Percentiles rank a stretch among this genome's conserved stretches.
These are phyloP conservation scores for Thraustochytrium sp. DNA, from an alignment of 352 stramenopile genomes.

Conservation along the genomic window DNA sequence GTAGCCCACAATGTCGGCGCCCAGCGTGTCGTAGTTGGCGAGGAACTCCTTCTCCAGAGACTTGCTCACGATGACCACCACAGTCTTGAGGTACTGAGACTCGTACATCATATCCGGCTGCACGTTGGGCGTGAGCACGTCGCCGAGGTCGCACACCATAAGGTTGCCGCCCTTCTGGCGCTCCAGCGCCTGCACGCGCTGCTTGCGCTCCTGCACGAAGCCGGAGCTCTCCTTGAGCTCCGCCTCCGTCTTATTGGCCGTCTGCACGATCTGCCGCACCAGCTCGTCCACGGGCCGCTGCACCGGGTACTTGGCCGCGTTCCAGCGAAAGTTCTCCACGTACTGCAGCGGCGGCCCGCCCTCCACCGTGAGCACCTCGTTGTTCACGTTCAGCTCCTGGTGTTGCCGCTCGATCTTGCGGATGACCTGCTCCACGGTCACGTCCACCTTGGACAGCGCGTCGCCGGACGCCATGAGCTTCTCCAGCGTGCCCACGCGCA, in stretches of 20 bases:
- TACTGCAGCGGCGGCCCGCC: conserved; percentile 84
- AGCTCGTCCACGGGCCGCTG: conserved; percentile 72
- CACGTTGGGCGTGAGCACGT: conserved; percentile 81
- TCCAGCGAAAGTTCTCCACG: conserved; percentile 94
- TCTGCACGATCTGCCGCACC: conserved; percentile 86
- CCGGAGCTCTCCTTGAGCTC: conserved; percentile 53
- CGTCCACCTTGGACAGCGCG: conserved; percentile 90
- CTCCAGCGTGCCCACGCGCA: conserved; percentile 94
- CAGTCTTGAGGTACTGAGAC: conserved; percentile 91
- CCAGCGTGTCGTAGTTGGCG: conserved; percentile 74
- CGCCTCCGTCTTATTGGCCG: conserved; percentile 79
- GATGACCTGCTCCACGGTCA: conserved; percentile 86
- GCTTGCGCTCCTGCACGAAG: conserved; percentile 94
- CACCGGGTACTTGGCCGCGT: conserved; percentile 91
- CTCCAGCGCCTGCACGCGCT: conserved; percentile 76
- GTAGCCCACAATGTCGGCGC: conserved; percentile 65
- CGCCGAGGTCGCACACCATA: conserved; percentile 85
- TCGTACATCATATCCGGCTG: conserved; percentile 72
- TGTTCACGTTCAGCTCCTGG: conserved; percentile 70
- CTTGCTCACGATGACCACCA: conserved; percentile 89
- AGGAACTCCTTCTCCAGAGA: conserved; percentile 78
- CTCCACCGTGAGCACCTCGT: conserved; percentile 49
- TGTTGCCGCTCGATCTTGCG: conserved; percentile 94
- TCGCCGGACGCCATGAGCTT: conserved; percentile 89
- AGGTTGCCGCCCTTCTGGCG: conserved; percentile 91